Percentiles rank a stretch among this genome's conserved stretches.
These are phyloP conservation scores for Phaeolepiota aurea DNA, from an alignment of 768 basidiomycete species.

Conservation along the genomic window DNA sequence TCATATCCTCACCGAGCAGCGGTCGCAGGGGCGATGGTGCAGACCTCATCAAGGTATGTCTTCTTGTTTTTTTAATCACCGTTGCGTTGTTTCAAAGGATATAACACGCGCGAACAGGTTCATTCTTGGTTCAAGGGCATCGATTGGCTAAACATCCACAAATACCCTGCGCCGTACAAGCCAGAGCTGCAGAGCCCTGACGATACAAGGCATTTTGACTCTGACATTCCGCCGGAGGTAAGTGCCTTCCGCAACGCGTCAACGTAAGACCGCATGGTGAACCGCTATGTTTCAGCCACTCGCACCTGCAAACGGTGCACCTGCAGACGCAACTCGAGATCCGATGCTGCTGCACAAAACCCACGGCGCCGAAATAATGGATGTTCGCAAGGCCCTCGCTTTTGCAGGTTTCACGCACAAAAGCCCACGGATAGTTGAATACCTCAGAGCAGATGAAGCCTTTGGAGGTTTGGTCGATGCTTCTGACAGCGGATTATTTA, in stretches of 20 bases:
- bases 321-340: conserved; percentile 80
- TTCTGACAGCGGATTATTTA: conserved; percentile 31
- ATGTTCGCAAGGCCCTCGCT: conserved; percentile 84
- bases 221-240: conserved; percentile 91
- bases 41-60: conserved; percentile 73
- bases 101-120: conserved; percentile 33
- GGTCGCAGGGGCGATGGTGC: conserved; percentile 71
- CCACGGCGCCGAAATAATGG: conserved; percentile 80
- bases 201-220: conserved; percentile 93
- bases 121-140: conserved; percentile 91
- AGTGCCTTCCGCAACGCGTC: conserved; percentile 16
- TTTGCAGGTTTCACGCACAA: conserved; percentile 91
- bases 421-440: conserved; percentile 73
- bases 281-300: conserved; percentile 58
- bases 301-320: conserved; percentile 80
- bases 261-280: conserved; percentile 16
- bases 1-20: conserved; percentile 40
- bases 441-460: conserved; percentile 66
- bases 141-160: conserved; percentile 84
- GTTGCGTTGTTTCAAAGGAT: conserved; percentile 7
- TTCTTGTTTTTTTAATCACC: conserved; percentile 5
- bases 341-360: conserved; percentile 80
- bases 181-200: conserved; percentile 76
- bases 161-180: conserved; percentile 78
- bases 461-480: conserved; percentile 30